A percentile compares a stretch with the other conserved stretches of the same genome.
These are phyloP conservation scores for Sphagnum contortum DNA, from an alignment of 225 moss, liverwort and hornwort genomes.

Conservation along the genomic window DNA sequence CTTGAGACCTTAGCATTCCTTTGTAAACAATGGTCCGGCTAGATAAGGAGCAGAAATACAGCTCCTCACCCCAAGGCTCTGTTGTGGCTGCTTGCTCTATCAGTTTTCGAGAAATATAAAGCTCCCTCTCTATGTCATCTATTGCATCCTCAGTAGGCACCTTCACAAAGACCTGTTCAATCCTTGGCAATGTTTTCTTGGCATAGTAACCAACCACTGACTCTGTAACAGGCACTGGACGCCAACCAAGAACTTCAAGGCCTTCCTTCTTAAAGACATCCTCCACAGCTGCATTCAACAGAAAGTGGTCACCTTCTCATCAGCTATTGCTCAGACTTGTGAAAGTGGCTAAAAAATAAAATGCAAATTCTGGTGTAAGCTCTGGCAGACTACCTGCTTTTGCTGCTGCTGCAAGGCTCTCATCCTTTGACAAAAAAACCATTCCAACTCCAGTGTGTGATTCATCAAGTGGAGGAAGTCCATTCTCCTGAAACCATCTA, in stretches of 20 bases:
- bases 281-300: conserved; percentile 52
- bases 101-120: conserved; percentile 81
- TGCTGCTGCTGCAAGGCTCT: conserved; percentile 38
- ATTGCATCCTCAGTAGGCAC: conserved; percentile 67
- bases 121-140: conserved; percentile 84
- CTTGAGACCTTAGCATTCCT: conserved; percentile 83
- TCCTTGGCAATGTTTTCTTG: conserved; percentile 60
- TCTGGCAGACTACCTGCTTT: conserved; percentile 40
- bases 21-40: conserved; percentile 95
- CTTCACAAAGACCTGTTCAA: conserved; percentile 83
- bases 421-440: conserved; percentile 73
- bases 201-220: conserved; percentile 68
- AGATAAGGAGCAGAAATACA: conserved; percentile 92
- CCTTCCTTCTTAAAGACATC: conserved; percentile 66
- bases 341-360: no score
- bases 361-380: no score
- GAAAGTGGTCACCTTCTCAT: no score
- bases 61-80: conserved; percentile 68
- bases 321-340: no score
- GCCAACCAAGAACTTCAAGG: conserved; percentile 81
- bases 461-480: conserved; percentile 47
- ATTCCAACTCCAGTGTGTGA: conserved; percentile 70
- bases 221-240: conserved; percentile 63
- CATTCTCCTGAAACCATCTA: conserved; percentile 54
- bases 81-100: conserved; percentile 49